Evolutionary conservation across 331 rosid genomes (phyloP), one percentile per base, ranked within the genome.

Genomic region (Malus hybrid): DNA sequence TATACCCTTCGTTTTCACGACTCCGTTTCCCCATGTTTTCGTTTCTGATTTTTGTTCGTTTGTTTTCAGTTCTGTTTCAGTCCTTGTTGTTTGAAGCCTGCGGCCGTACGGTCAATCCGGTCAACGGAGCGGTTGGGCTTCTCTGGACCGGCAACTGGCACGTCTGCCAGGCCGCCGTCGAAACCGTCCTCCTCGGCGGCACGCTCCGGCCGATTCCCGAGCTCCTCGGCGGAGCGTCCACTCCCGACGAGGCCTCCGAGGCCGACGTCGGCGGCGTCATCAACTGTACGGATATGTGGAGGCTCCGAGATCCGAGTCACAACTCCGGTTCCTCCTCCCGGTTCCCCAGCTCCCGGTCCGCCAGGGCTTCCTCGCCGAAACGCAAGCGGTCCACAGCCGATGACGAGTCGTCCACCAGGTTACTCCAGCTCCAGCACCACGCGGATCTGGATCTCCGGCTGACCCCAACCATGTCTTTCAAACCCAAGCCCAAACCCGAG

Each of bases 131-230:
- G 0, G 97, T 94, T 0, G 97, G 99, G 1, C 89, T 94, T 69
- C 74, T 94, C 3, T 92, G 97, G 99, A 90, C 93, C 1, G 97
- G 96, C 12, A 94, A 92, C 86, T 94, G 99, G 99, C 91, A 88
- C 83, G 84, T 91, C 75, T 94, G 99, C 56, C 97, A 94, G 81
- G 90, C 97, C 0, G 99, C 99, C 13, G 99, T 94, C 18, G 99
- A 94, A 74, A 92, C 99, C 1, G 97, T 94, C 5, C 87, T 94
- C 18, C 95, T 90, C 0, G 99, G 98, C 22, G 99, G 99, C 3
- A 80, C 89, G 0, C 75, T 92, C 12, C 83, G 88, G 46, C 88
- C 97, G 30, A 76, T 92, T 60, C 92, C 96, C 34, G 93, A 91
- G 70, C 84, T 86, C 60, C 58, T 91, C 88, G 12, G 73, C 76